Evolutionary conservation across 768 basidiomycete genomes (phyloP), one percentile per base, ranked within the genome.

Genomic region (Tricholoma bakamatsutake): DNA sequence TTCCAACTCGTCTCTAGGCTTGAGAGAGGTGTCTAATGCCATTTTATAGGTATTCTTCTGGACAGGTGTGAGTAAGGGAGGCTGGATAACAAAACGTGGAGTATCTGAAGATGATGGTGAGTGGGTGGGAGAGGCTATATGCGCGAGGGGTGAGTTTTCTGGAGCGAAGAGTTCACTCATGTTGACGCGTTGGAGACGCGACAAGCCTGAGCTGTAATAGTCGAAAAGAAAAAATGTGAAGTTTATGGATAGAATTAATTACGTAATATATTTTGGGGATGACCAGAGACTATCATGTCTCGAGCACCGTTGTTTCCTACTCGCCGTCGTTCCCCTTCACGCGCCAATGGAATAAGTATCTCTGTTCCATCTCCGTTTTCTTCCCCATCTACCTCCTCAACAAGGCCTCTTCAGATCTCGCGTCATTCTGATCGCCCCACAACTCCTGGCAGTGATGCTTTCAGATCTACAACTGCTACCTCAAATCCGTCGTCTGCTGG

Each of bases 321-420:
- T 53, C 76, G 83, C 65, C 81, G 78, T 54, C 76, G 76, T 53
- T 70, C 79, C 35, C 75, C 81, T 50, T 75, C 81, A 45, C 61
- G 72, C 42, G 69, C 73, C 5, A 73, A 73, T 61, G 71, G 73
- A 57, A 34, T 46, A 18, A 71, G 70, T 59, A 69, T 71, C 27
- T 71, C 72, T 60, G 63, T 67, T 33, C 70, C 76, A 9, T 68
- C 63, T 43, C 71, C 68, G 47, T 68, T 65, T 53, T 78, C 70
- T 47, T 65, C 74, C 1, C 66, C 72, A 35, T 65, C 70, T 12
- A 65, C 66, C 46, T 67, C 72, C 35, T 59, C 57, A 13, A 82
- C 77, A 15, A 69, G 80, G 54, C 87, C 86, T 8, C 72, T 87
- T 13, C 84, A 87, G 63, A 82, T 87, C 62, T 74, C 75, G 53